Percentiles rank a stretch among this genome's conserved stretches.
phyloP scores from a whole-genome alignment of 768 basidiomycete genomes.

The Pulveroboletus sp. region DNA sequence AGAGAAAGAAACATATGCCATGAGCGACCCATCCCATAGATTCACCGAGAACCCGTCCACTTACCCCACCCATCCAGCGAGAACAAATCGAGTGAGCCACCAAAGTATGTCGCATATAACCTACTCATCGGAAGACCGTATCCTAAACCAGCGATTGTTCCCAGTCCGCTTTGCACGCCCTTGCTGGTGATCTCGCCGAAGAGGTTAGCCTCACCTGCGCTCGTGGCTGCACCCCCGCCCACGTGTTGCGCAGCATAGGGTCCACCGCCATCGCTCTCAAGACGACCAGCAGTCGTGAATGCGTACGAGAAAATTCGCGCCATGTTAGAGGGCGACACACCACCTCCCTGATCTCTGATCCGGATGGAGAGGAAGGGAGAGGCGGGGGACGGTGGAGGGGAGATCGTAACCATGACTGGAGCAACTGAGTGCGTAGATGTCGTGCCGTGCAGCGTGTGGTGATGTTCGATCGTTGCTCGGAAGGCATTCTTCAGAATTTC shows the following conservation, averaged over 20 bases:
- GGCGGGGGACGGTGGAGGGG: constrained; percentile 42
- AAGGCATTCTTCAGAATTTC: constrained; percentile 90
- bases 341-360: constrained; percentile 83
- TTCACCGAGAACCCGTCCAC: constrained; percentile 13
- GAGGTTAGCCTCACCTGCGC: constrained; percentile 45
- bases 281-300: constrained; percentile 75
- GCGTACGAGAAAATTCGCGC: constrained; percentile 85
- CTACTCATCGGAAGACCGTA: constrained; percentile 83
- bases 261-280: constrained; percentile 48
- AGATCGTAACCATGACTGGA: constrained; percentile 68
- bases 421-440: constrained; percentile 40
- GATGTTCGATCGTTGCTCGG: constrained; percentile 80
- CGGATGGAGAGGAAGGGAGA: constrained; percentile 64
- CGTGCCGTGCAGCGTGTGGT: constrained; percentile 40
- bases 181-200: constrained; percentile 77
- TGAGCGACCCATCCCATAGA: not conserved
- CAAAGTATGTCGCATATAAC: constrained; percentile 79
- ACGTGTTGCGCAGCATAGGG: constrained; percentile 77
- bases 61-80: constrained; percentile 82
- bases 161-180: constrained; percentile 73
- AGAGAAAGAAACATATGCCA: too few relatives aligned
- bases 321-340: constrained; percentile 71
- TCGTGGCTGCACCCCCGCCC: constrained; percentile 58
- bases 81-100: constrained; percentile 77
- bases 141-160: constrained; percentile 87